Conservation (phyloP, 768 basidiomycete species). For the Amanita subjunquillea region DNA sequence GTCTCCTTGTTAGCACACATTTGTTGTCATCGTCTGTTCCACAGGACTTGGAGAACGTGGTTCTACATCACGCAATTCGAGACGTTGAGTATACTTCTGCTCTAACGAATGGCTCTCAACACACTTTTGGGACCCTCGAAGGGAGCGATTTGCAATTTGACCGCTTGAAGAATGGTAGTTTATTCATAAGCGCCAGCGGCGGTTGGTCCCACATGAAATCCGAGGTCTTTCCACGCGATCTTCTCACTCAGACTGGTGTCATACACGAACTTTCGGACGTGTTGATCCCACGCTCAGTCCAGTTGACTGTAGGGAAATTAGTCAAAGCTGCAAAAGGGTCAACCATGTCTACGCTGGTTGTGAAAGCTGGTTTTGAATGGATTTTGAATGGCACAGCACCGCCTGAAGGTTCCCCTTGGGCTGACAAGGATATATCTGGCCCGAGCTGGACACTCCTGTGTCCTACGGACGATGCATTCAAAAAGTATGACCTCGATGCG, state of each 20-base stretch:
- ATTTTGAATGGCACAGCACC: conserved; percentile 77
- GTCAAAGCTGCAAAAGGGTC: conserved; percentile 80
- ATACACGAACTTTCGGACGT: conserved; percentile 83
- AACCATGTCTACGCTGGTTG: conserved; percentile 80
- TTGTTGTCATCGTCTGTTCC: conserved; percentile 73
- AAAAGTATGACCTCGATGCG: conserved; percentile 69
- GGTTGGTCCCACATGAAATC: conserved; percentile 70
- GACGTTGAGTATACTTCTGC: conserved; percentile 63
- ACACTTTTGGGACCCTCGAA: conserved; percentile 74
- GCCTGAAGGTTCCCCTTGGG: conserved; percentile 62
- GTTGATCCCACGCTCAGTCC: conserved; percentile 78
- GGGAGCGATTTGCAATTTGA: conserved; percentile 74
- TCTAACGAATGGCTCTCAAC: conserved; percentile 53
- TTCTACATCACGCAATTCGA: conserved; percentile 80
- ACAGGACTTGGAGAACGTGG: conserved; percentile 69
- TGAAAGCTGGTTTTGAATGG: conserved; percentile 86
- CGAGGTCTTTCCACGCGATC: conserved; percentile 46
- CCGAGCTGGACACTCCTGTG: conserved; percentile 83
- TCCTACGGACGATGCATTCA: conserved; percentile 89
- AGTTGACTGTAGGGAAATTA: conserved; percentile 84
- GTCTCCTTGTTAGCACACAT: conserved; percentile 76
- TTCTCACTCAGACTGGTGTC: conserved; percentile 82
- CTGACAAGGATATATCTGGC: conserved; percentile 33
- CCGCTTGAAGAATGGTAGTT: conserved; percentile 38
- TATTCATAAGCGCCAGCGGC: conserved; percentile 56